Evolutionary conservation across 2,329 filamentous ascomycete species (phyloP), one percentile per base, ranked within the genome.

Genomic region (Verruconis gallopava): DNA sequence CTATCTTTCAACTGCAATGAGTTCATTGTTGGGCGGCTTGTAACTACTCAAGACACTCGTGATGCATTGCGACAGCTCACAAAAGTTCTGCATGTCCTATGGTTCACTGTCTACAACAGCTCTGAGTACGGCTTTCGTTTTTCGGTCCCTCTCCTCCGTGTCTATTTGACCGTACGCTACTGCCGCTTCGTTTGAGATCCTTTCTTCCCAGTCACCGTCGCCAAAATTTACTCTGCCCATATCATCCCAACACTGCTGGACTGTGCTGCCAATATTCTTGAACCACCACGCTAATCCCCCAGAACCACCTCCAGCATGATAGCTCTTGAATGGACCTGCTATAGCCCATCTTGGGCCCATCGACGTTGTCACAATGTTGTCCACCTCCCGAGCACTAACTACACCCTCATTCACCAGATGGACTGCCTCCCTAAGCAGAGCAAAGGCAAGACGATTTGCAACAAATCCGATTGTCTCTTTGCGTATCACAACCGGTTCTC

Each of bases 371-470:
- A 75, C 63, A 37, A 76, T 64, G 13, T 56, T 55, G 54, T 77
- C 73, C 5, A 75, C 50, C 40, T 77, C 72, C 11, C 61, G 55
- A 0, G 69, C 71, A 2, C 58, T 55, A 2, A 73, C 66, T 1
- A 77, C 70, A 6, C 69, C 71, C 42, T 66, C 58, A 4, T 65
- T 55, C 2, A 77, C 72, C 1, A 77, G 60, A 50, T 69, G 63
- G 19, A 72, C 66, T 2, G 72, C 69, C 49, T 77, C 73, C 4
- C 71, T 57, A 25, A 75, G 56, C 18, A 77, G 48, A 2, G 72
- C 72, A 53, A 74, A 76, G 0, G 71, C 70, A 2, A 77, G 58
- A 9, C 73, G 55, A 44, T 77, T 77, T 3, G 69, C 71, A 5
- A 76, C 72, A 46, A 77, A 77, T 1, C 73, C 73, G 0, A 64